Evolutionary conservation across 306 rosid genomes (phyloP).

Genomic region (Ceratonia siliqua): DNA sequence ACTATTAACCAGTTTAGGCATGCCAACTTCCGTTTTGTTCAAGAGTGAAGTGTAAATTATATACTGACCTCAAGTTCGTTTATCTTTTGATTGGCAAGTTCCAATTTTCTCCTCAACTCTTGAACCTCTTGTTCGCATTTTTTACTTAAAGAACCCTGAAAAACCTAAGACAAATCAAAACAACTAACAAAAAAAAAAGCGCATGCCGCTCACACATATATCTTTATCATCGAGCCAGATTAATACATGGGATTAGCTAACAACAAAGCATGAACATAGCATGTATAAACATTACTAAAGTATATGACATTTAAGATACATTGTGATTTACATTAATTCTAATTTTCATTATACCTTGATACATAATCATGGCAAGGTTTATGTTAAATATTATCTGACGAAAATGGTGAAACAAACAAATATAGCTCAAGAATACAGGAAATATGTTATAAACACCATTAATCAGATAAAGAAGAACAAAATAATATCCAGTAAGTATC

Average conservation of each 20-base stretch:
- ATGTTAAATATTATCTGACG: not conserved
- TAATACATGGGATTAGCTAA: not conserved
- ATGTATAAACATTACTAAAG: slow-evolving; percentile 1
- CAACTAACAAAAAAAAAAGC: slow-evolving; percentile 15
- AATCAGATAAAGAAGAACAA: not conserved
- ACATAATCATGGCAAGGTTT: slow-evolving; percentile 1
- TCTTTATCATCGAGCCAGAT: not conserved
- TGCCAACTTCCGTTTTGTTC: not conserved
- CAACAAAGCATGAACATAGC: slow-evolving; percentile 3
- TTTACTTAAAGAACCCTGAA: slow-evolving; percentile 52
- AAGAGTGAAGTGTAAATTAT: slow-evolving; percentile 2
- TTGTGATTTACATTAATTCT: slow-evolving; percentile 15
- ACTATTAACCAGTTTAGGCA: not conserved
- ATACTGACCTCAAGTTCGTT: slow-evolving; percentile 73
- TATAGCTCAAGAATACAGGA: slow-evolving; percentile 9
- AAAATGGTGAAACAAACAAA: slow-evolving; percentile 21
- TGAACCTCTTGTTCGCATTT: slow-evolving; percentile 54
- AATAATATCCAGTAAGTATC: not conserved
- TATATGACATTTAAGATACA: not conserved
- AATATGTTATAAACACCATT: slow-evolving; percentile 4
- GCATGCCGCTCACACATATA: not conserved
- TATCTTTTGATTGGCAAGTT: slow-evolving; percentile 64
- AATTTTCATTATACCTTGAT: not conserved
- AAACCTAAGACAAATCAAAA: slow-evolving; percentile 34
- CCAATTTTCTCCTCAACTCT: slow-evolving; percentile 62